Evolutionary conservation across 495 filamentous ascomycete genomes (phyloP).

Genomic region (Aspergillus mulundensis): DNA sequence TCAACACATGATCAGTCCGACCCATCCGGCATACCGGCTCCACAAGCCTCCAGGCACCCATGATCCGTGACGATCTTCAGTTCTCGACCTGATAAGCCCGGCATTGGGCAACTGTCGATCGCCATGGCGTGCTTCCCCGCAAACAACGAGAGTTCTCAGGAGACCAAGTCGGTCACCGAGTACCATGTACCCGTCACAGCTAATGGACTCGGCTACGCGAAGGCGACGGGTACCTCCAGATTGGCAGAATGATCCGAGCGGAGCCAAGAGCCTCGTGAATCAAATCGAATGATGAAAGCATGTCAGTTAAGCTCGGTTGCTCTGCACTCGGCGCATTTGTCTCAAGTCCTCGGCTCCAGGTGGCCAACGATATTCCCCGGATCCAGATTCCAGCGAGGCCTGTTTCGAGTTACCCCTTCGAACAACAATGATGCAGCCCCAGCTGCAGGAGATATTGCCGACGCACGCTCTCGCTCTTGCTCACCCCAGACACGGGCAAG

Average conservation of each 20-base stretch:
- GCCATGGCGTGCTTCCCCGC: background rate
- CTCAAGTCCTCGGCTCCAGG: too few species aligned
- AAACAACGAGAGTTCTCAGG: background rate
- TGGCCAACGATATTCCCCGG: background rate
- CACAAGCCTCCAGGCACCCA: background rate
- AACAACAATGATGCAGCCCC: background rate
- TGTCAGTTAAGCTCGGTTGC: background rate
- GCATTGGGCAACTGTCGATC: background rate
- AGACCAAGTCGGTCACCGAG: background rate
- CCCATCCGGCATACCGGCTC: too few species aligned
- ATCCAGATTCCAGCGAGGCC: background rate
- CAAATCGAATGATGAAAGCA: background rate
- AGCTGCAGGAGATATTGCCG: background rate
- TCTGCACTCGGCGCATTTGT: background rate
- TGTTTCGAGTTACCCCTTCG: background rate
- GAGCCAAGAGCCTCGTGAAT: background rate
- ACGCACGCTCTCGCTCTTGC: background rate
- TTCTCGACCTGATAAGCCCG: background rate
- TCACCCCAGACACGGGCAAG: background rate
- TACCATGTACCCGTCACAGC: too few species aligned
- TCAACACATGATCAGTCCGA: too few species aligned
- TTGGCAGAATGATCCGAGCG: background rate
- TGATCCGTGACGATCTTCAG: background rate
- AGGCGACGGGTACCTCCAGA: background rate
- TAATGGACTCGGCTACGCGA: too few species aligned